Evolutionary conservation across 2,329 filamentous ascomycete species (phyloP), one percentile per base, ranked within the genome.

Genomic region (Bipolaris bicolor): DNA sequence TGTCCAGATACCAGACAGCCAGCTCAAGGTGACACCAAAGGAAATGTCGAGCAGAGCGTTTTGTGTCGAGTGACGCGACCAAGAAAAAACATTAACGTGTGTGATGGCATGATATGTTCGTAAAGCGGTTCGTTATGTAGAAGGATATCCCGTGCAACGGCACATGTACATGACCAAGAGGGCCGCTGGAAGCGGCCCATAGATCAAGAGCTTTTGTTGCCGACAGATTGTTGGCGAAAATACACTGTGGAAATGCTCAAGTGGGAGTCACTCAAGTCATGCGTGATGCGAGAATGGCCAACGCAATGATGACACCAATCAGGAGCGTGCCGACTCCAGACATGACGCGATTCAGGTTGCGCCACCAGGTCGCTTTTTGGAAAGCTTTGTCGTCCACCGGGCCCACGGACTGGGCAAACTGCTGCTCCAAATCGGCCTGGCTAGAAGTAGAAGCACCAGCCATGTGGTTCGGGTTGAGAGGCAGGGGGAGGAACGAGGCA

Each of bases 401-500:
- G 34, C 76, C 74, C 33, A 82, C 68, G 48, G 80, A 76, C 54
- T 77, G 75, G 29, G 78, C 75, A 44, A 83, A 75, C 18, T 81
- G 79, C 40, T 75, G 75, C 57, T 80, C 80, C 39, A 81, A 47
- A 37, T 76, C 73, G 51, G 69, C 60, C 50, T 70, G 75, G 62
- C 68, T 76, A 60, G 62, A 68, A 33, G 66, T 75, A 61, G 53
- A 31, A 31, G 29, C 29, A 13, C 81, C 78, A 1, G 77, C 67
- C 31, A 34, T 20, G 18, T 43, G 34, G 18, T 80, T 77, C 7
- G 87, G 84, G 52, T 83, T 82, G 1, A 80, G 79, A 9, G 90
- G 90, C 6, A 96, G 77, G 1, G 90, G 90, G 11, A 95, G 80
- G 52, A 93, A 82, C 1, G 91, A 85, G 1, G 88, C 92, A 61